Base-by-base conservation (phyloP, 202 grass and related monocot genomes). In the Bolboschoenoplectus hybrid region DNA sequence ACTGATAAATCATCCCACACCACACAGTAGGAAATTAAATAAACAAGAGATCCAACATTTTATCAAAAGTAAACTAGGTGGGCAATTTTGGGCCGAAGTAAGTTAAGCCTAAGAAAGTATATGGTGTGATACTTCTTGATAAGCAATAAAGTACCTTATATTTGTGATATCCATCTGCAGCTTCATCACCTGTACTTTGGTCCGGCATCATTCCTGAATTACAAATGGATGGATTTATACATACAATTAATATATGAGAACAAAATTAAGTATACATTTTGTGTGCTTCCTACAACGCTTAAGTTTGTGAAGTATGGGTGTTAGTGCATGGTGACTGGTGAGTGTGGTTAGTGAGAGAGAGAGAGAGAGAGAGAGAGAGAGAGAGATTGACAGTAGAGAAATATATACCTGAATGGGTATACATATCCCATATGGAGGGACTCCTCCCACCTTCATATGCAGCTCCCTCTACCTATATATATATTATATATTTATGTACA, bases 141-240 rank as follows among this genome's bases (percentile, higher is more conserved):
- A 43, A 72, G 5, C 10, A 70, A 70, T 0, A 47, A 68, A 16
- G 17, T 53, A 94, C 93, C 93, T 92, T 95, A 81, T 95, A 95
- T 74, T 80, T 92, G 89, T 95, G 91, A 85, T 95, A 95, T 20
- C 93, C 93, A 63, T 80, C 91, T 0, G 91, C 75, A 8, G 61
- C 89, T 34, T 88, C 55, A 62, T 95, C 93, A 13, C 91, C 91
- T 5, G 91, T 95, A 74, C 90, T 92, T 63, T 88, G 91, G 73
- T 95, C 93, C 6, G 89, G 89, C 93, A 95, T 95, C 35, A 26
- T 90, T 5, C 92, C 92, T 94, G 86, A 62, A 58, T 63, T 47
- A 65, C 10, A 35, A 35, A 58, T 19, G 1, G 0, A 60, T 40
- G 26, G 9, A 12, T 65, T 63, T 63, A 63, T 63, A 49, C 2